Base-by-base conservation (phyloP, 805 yeast species). In the Jamesozyma jinghongensis region DNA sequence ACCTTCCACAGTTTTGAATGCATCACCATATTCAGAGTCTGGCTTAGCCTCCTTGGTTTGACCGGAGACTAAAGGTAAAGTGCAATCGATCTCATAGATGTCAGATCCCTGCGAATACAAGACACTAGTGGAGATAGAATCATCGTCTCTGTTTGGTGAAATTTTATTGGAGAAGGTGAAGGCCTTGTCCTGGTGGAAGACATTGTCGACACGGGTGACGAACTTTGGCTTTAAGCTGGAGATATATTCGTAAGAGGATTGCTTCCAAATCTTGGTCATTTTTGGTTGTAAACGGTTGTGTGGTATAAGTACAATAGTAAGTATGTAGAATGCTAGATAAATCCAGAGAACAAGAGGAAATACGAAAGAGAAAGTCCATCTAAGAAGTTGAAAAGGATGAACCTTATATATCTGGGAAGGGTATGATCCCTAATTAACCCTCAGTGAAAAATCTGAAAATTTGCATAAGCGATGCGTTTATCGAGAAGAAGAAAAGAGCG, bases 11-110 rank as follows among this genome's bases (percentile, higher is more conserved):
- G 76, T 83, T 25, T 75, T 81, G 30, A 81, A 69, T 2, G 79
- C 85, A 44, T 80, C 92, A 33, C 81, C 92, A 36, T 69, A 67
- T 52, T 82, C 90, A 3, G 86, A 87, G 33, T 68, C 71, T 25
- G 62, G 54, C 14, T 42, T 44, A 7, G 45, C 59, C 36, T 54
- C 54, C 18, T 57, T 48, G 5, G 45, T 40, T 7, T 49, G 44
- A 6, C 38, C 33, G 12, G 44, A 40, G 1, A 50, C 52, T 25
- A 54, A 28, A 25, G 62, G 60, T 34, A 57, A 38, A 28, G 44
- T 43, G 36, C 52, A 48, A 17, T 46, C 53, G n/a, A 56, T 40
- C 35, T 55, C 57, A 40, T 52, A 56, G 13, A 56, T 44, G 28
- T 55, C 55, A 34, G 54, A 45, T n/a, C 56, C 59, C 36, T 49